A percentile compares a stretch with the other conserved stretches of the same genome.
These are phyloP conservation scores for Colletotrichum sublineola DNA, from an alignment of 2,329 filamentous ascomycete genomes.

Conservation along the genomic window DNA sequence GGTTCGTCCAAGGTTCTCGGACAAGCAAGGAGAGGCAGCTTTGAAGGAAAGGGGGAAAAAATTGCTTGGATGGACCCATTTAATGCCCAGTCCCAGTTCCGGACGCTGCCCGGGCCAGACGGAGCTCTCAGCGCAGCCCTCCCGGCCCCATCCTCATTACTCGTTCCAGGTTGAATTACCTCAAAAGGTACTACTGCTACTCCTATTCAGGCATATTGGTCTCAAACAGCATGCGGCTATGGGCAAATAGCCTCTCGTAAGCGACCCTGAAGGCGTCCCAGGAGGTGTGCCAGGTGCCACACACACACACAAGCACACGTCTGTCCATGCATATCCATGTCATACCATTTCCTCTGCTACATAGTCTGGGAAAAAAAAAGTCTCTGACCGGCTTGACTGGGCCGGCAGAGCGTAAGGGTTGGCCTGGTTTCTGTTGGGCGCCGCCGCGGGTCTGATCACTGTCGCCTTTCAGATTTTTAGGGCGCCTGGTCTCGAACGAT, in stretches of 20 bases:
- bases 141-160: slow-evolving; percentile 40
- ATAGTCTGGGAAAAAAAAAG: background rate
- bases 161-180: slow-evolving; percentile 37
- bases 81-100: slow-evolving; percentile 41
- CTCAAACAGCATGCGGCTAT: slow-evolving; percentile 19
- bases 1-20: slow-evolving; percentile 13
- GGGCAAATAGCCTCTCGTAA: slow-evolving; percentile 4
- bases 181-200: slow-evolving; percentile 14
- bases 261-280: slow-evolving; percentile 5
- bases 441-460: slow-evolving; percentile 37
- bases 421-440: slow-evolving; percentile 41
- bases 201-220: slow-evolving; percentile 9
- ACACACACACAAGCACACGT: slow-evolving; percentile 1
- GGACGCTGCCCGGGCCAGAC: slow-evolving; percentile 40
- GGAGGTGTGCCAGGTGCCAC: slow-evolving; percentile 20
- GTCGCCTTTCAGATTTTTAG: slow-evolving; percentile 34
- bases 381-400: slow-evolving; percentile 10
- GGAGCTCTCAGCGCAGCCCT: slow-evolving; percentile 38
- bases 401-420: slow-evolving; percentile 30
- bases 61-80: slow-evolving; percentile 36
- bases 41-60: slow-evolving; percentile 12
- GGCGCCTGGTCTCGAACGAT: slow-evolving; percentile 37
- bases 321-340: background rate
- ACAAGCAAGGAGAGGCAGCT: slow-evolving; percentile 18
- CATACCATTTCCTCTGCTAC: background rate